Percentiles rank a stretch among this genome's conserved stretches.
phyloP scores from a whole-genome alignment of 2,329 filamentous ascomycete species.

The Pezicula radicicola region DNA sequence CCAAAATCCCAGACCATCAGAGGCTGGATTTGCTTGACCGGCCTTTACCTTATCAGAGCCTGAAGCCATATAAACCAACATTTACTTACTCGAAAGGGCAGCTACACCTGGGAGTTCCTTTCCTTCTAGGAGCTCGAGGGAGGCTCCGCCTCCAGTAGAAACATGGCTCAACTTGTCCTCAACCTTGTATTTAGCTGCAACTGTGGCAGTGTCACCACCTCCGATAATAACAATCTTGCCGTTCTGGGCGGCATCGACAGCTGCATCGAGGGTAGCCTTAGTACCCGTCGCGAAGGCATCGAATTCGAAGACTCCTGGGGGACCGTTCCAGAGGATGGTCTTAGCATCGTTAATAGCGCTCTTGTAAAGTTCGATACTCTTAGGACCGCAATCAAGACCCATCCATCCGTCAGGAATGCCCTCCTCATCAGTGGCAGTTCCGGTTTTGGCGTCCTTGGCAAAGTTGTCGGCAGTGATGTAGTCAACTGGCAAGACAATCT shows the following conservation, averaged over 20 bases:
- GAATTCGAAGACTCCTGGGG: constrained; percentile 95
- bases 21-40: constrained; percentile 23
- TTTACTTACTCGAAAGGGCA: constrained; percentile 79
- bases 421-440: constrained; percentile 77
- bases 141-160: constrained; percentile 93
- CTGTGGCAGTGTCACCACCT: constrained; percentile 95
- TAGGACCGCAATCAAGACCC: constrained; percentile 90
- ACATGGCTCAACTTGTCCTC: constrained; percentile 98
- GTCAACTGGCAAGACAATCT: constrained; percentile 91
- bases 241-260: constrained; percentile 72
- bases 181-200: constrained; percentile 93
- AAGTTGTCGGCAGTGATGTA: constrained; percentile 98
- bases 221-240: constrained; percentile 98
- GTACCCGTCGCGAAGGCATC: constrained; percentile 91
- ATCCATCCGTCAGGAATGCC: constrained; percentile 98
- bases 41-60: constrained; percentile 27
- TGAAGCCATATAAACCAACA: constrained; percentile 13
- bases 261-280: constrained; percentile 87
- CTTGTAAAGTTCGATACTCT: constrained; percentile 87
- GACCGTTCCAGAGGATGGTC: constrained; percentile 99
- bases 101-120: constrained; percentile 94
- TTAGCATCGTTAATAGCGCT: constrained; percentile 81
- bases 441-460: constrained; percentile 74
- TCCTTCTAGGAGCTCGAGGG: constrained; percentile 93
- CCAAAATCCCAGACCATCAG: constrained; percentile 10